These are phyloP conservation scores for Phytophthora crassamura DNA, from an alignment of 352 stramenopile genomes.

Conservation along the genomic window DNA sequence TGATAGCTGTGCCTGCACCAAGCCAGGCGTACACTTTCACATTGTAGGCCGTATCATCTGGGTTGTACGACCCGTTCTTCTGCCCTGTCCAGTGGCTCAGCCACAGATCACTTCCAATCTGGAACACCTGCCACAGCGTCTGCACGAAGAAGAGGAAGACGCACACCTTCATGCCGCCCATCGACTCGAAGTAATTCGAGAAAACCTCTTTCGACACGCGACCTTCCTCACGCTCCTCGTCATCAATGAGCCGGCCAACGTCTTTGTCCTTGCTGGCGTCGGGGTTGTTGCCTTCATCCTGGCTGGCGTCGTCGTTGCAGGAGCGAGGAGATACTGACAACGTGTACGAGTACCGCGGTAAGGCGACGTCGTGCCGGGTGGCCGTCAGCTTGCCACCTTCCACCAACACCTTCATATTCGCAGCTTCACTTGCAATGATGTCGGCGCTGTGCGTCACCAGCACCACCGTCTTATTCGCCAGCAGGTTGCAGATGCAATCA, in stretches of 20 bases:
- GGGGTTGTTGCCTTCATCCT: slow-evolving; percentile 5
- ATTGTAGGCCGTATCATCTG: slow-evolving; percentile 29
- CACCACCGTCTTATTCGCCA: slow-evolving; percentile 70
- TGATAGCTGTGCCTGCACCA: slow-evolving; percentile 29
- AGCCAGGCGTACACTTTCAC: slow-evolving; percentile 46
- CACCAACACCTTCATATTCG: slow-evolving; percentile 39
- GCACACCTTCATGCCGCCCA: slow-evolving; percentile 43
- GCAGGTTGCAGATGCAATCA: slow-evolving; percentile 35
- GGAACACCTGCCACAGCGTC: slow-evolving; percentile 42
- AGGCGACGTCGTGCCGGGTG: slow-evolving; percentile 17
- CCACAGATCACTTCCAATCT: slow-evolving; percentile 47
- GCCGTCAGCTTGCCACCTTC: slow-evolving; percentile 28
- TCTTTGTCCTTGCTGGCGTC: slow-evolving; percentile 7
- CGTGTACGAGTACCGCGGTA: slow-evolving; percentile 16
- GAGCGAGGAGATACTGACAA: slow-evolving; percentile 13
- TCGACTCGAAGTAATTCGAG: slow-evolving; percentile 42
- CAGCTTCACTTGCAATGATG: slow-evolving; percentile 37
- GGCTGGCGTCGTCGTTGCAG: neutral
- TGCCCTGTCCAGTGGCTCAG: slow-evolving; percentile 47
- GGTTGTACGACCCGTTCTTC: slow-evolving; percentile 30
- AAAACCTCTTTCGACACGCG: slow-evolving; percentile 54
- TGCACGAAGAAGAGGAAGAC: slow-evolving; percentile 28
- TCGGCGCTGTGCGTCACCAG: slow-evolving; percentile 92
- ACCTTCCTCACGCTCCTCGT: slow-evolving; percentile 53
- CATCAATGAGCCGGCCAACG: slow-evolving; percentile 38